Base-by-base conservation (phyloP, 2,329 filamentous ascomycete species). In the Fusarium bactridioides region DNA sequence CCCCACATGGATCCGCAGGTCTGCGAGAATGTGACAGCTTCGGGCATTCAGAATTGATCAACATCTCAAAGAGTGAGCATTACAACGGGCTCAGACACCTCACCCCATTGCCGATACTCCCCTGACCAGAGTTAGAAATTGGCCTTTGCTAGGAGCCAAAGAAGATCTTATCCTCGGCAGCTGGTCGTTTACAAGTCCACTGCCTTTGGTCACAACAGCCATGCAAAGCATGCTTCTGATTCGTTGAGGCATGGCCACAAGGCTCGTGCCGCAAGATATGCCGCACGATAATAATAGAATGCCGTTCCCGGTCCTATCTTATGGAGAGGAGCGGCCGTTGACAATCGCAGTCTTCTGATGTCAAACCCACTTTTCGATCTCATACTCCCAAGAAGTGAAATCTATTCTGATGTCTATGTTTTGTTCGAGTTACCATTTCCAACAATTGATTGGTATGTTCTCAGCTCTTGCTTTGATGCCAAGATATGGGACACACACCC, bases 201-300 rank as follows among this genome's bases (percentile, higher is more conserved):
- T 50, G 53, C 53, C 35, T 47, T 19, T 37, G 18, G 64, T 65
- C 64, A 70, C 60, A 65, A 58, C 33, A 56, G 55, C 51, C 57
- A 43, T 53, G 21, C 51, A 60, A 41, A 64, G 38, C 27, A 41
- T 31, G 35, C 33, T 33, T 45, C 55, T 67, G 64, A 74, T 73
- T 72, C 65, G 69, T 53, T 65, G n/a, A 38, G 37, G 50, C 27
- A 35, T 58, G 40, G 57, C 56, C 70, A 70, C 58, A 63, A 64
- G 63, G 63, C 51, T 57, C 15, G 50, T 65, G 64, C 61, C 51
- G 48, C 51, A 48, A 60, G 73, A 64, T 67, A 75, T 67, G 59
- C 64, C 45, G 51, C 59, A 57, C 43, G 74, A 66, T 71, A 76
- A 69, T 70, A 75, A 69, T 75, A 76, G 71, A 75, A 58, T 69